Percentiles rank a stretch among this genome's conserved stretches.
These are phyloP conservation scores for Nemania abortiva DNA, from an alignment of 2,329 filamentous ascomycete genomes.

Conservation along the genomic window DNA sequence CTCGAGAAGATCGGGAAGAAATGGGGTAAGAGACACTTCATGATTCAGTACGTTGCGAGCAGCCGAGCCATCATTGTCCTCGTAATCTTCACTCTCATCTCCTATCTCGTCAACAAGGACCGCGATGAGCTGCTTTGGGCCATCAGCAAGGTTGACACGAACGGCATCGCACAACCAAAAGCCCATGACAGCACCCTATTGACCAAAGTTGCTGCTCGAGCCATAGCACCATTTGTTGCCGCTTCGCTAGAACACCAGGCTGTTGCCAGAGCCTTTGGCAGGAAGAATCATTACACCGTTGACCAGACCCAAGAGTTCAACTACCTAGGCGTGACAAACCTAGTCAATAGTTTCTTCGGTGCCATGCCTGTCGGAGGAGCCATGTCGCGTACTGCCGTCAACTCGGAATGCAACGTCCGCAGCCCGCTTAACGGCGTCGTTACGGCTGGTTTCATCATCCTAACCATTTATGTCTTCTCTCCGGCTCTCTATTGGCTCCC, in stretches of 20 bases:
- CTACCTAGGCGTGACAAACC: conserved; percentile 71
- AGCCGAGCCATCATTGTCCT: conserved; percentile 71
- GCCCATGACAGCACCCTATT: conserved; percentile 63
- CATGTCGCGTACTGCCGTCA: conserved; percentile 76
- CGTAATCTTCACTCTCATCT: conserved; percentile 72
- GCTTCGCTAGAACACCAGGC: conserved; percentile 73
- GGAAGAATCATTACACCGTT: conserved; percentile 71
- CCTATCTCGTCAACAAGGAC: conserved; percentile 70
- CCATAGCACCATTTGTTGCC: conserved; percentile 72
- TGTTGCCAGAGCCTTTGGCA: conserved; percentile 72
- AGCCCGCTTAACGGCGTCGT: conserved; percentile 71
- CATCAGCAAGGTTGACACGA: conserved; percentile 67
- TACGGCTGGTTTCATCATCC: conserved; percentile 70
- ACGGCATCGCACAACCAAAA: conserved; percentile 64
- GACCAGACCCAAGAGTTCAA: conserved; percentile 75
- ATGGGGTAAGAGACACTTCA: conserved; percentile 69
- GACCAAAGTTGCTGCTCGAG: conserved; percentile 63
- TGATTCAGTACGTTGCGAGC: conserved; percentile 69
- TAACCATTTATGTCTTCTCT: conserved; percentile 72
- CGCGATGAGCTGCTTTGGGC: conserved; percentile 65
- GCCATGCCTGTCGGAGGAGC: conserved; percentile 73
- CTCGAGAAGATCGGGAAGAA: conserved; percentile 69
- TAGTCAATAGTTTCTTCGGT: conserved; percentile 74
- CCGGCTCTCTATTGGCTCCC: conserved; percentile 76
- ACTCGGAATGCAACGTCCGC: conserved; percentile 72